Base-by-base conservation (phyloP, 306 rosid genomes). In the Urtica urens region DNA sequence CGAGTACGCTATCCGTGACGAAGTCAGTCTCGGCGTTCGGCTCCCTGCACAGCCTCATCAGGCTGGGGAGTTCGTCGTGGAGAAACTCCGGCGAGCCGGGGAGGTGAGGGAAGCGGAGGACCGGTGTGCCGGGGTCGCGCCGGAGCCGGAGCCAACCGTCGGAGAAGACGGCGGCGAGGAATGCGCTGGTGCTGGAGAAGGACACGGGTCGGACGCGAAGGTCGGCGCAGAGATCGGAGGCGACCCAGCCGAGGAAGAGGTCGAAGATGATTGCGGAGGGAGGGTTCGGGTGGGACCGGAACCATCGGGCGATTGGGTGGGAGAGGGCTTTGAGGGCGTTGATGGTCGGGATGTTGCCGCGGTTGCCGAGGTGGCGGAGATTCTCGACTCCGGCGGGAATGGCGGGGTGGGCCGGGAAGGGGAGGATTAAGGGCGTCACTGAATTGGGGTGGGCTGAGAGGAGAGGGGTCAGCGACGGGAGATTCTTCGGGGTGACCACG, bases 381-480 rank as follows among this genome's bases (percentile, higher is more conserved):
- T 77, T 58, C 44, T 84, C 79, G 18, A 31, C 66, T 7, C 58
- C 77, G 0, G 67, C 8, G 31, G 83, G 78, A 2, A 80, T 51
- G 16, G 51, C 55, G 3, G 86, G 86, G 78, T 83, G 77, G 0
- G 78, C 22, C 12, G 86, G 90, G 39, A 80, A 58, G 0, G 81
- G 90, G 26, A 83, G 73, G 37, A 63, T 11, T 7, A 10, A 22
- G 23, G 49, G 4, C 12, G 9, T 13, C 9, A 23, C 7, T 6
- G 2, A 5, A 10, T 12, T 17, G 29, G 11, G 49, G 29, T 43
- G 24, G 48, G 28, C 27, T 6, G 49, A 22, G 49, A 45, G 15
- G 7, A 45, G 30, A 12, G 30, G n/a, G 29, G 28, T 6, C 29
- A 45, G 26, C 10, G 49, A 1, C 11, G 26, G 49, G 26, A 43